Evolutionary conservation across 192 early-diverging fungal genomes (phyloP).

Genomic region (Podila horticola): DNA sequence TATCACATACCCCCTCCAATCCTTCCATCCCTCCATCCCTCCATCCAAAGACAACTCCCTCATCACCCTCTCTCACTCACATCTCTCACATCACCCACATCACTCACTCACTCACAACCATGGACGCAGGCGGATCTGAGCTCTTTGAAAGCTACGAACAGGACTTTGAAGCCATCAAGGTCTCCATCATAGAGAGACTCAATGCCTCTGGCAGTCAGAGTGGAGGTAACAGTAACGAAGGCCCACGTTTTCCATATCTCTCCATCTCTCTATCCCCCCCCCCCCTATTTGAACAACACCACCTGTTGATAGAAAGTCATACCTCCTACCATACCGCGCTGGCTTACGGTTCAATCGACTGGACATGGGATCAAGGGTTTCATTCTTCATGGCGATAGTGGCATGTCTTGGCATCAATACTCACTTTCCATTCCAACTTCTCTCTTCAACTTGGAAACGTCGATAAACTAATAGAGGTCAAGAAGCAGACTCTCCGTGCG

Average conservation of each 20-base stretch:
- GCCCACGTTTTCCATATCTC: constrained; percentile 8
- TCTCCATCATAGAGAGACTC: constrained; percentile 68
- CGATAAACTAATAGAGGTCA: constrained; percentile 62
- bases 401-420: background rate
- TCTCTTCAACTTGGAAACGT: background rate
- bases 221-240: constrained; percentile 57
- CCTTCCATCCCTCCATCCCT: background rate
- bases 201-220: constrained; percentile 59
- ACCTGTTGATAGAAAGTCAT: no score
- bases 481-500: constrained; percentile 79
- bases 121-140: constrained; percentile 71
- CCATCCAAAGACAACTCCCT: background rate
- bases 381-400: no score
- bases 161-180: constrained; percentile 74
- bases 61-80: background rate
- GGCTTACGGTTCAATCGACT: no score
- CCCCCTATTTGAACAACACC: background rate
- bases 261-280: background rate
- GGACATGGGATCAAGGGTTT: no score
- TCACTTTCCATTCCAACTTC: background rate
- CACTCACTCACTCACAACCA: constrained; percentile 9
- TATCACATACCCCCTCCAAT: background rate
- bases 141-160: constrained; percentile 91
- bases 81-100: background rate
- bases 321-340: no score